A percentile compares a stretch with the other conserved stretches of the same genome.
These are phyloP conservation scores for Colletotrichum karsti DNA, from an alignment of 2,329 filamentous ascomycete genomes.

Conservation along the genomic window DNA sequence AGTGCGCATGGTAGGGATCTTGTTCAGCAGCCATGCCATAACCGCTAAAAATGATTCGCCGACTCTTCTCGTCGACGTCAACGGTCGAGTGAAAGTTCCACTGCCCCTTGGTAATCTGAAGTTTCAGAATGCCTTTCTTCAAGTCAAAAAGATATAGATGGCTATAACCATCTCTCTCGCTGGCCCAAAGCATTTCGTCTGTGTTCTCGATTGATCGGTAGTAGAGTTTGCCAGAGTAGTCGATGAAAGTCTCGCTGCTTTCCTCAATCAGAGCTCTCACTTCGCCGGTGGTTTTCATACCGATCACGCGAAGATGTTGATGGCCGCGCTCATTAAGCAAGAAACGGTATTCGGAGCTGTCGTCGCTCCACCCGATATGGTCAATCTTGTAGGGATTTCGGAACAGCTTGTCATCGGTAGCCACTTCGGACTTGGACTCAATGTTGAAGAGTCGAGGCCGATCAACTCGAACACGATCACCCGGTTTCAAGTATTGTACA, in stretches of 20 bases:
- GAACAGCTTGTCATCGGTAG: slow-evolving; percentile 34
- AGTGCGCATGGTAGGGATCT: slow-evolving; percentile 38
- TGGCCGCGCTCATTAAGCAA: slow-evolving; percentile 39
- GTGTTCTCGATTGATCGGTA: neutral
- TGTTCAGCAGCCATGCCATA: slow-evolving; percentile 32
- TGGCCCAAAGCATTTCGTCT: slow-evolving; percentile 37
- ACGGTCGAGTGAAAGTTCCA: slow-evolving; percentile 30
- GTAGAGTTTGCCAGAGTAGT: slow-evolving; percentile 27
- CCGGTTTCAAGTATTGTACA: slow-evolving; percentile 36
- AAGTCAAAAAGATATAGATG: slow-evolving; percentile 38
- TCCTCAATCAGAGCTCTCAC: slow-evolving; percentile 34
- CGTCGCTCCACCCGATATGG: slow-evolving; percentile 34
- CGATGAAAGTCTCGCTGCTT: slow-evolving; percentile 33
- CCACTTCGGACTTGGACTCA: slow-evolving; percentile 28
- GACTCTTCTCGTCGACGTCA: neutral
- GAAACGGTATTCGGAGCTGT: slow-evolving; percentile 36
- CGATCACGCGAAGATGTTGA: slow-evolving; percentile 32
- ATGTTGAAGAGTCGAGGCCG: slow-evolving; percentile 37
- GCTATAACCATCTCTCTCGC: slow-evolving; percentile 38
- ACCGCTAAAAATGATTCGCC: neutral
- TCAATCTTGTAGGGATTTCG: slow-evolving; percentile 32
- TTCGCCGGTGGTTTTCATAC: slow-evolving; percentile 24
- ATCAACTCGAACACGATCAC: slow-evolving; percentile 33
- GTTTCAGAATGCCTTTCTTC: neutral
- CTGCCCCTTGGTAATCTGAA: slow-evolving; percentile 35